These are phyloP conservation scores for Ophidiomyces ophidiicola DNA, from an alignment of 2,329 filamentous ascomycete genomes.

Conservation along the genomic window DNA sequence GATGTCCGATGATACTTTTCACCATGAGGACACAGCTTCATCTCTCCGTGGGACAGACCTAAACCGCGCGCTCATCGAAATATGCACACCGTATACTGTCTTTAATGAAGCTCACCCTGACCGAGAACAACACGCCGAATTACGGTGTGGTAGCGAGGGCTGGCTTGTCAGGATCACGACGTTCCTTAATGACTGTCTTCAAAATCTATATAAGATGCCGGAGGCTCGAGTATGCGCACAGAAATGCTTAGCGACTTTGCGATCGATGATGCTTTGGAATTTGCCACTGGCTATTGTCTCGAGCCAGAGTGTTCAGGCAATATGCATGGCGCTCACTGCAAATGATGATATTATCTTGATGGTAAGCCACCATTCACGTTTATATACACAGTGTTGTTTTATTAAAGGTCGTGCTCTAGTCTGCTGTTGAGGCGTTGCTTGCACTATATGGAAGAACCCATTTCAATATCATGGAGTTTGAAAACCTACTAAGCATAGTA, in stretches of 20 bases:
- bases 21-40: constrained; percentile 75
- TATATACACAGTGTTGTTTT: constrained; percentile 11
- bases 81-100: constrained; percentile 70
- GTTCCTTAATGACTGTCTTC: constrained; percentile 62
- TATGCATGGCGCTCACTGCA: constrained; percentile 59
- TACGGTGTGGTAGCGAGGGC: constrained; percentile 69
- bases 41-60: constrained; percentile 70
- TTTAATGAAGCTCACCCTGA: constrained; percentile 65
- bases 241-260: constrained; percentile 64
- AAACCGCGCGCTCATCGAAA: constrained; percentile 82
- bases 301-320: constrained; percentile 55
- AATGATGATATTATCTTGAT: constrained; percentile 62
- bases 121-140: constrained; percentile 53
- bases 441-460: constrained; percentile 64
- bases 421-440: constrained; percentile 71
- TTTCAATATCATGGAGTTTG: constrained; percentile 66
- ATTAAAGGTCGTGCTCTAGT: constrained; percentile 39
- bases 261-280: constrained; percentile 74
- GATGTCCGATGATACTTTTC: constrained; percentile 87
- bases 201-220: constrained; percentile 51
- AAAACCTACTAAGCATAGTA: constrained; percentile 64
- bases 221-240: constrained; percentile 59
- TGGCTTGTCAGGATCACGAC: constrained; percentile 71
- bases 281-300: constrained; percentile 68
- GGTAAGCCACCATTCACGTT: constrained; percentile 36